phyloP scores from a whole-genome alignment of 2,329 filamentous ascomycete species.

The Gnomoniopsis smithogilvyi region DNA sequence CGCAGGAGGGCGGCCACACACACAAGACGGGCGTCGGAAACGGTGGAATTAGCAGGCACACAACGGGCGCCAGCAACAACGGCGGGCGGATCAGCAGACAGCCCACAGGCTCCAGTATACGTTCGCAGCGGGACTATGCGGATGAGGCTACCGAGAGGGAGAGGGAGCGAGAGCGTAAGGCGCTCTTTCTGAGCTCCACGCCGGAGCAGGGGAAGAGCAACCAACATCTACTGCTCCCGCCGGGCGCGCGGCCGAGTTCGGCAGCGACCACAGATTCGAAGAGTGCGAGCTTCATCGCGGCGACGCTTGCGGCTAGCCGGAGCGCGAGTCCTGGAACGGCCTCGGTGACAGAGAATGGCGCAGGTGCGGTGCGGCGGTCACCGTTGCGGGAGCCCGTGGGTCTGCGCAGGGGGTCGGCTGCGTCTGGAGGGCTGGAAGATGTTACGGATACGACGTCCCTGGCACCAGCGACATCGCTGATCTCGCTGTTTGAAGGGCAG shows the following conservation, averaged over 20 bases:
- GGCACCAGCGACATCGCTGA: conserved; percentile 60
- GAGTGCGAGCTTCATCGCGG: conserved; percentile 60
- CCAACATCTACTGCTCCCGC: conserved; percentile 16
- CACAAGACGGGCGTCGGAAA: conserved; percentile 25
- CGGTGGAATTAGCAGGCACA: conserved; percentile 31
- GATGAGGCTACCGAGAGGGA: conserved; percentile 18
- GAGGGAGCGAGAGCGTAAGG: conserved; percentile 24
- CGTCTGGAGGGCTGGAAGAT: conserved; percentile 27
- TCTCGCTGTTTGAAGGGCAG: conserved; percentile 65
- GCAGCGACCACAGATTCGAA: conserved; percentile 33
- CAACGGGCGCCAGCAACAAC: conserved; percentile 33
- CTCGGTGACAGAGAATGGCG: background rate
- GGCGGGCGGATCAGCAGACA: background rate
- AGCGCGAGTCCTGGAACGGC: conserved; percentile 46
- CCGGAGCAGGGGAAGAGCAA: conserved; percentile 6
- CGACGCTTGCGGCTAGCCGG: conserved; percentile 59
- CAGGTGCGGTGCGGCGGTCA: conserved; percentile 23
- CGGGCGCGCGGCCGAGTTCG: background rate
- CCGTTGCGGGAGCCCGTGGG: conserved; percentile 12
- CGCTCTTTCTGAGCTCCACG: conserved; percentile 22
- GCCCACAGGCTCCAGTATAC: conserved; percentile 17
- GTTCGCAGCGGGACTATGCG: conserved; percentile 2
- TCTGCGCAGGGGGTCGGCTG: conserved; percentile 1
- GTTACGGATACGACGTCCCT: conserved; percentile 56
- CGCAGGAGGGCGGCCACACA: background rate